Conservation (phyloP, 768 basidiomycete genomes). For the Neoboletus subvelutipes region DNA sequence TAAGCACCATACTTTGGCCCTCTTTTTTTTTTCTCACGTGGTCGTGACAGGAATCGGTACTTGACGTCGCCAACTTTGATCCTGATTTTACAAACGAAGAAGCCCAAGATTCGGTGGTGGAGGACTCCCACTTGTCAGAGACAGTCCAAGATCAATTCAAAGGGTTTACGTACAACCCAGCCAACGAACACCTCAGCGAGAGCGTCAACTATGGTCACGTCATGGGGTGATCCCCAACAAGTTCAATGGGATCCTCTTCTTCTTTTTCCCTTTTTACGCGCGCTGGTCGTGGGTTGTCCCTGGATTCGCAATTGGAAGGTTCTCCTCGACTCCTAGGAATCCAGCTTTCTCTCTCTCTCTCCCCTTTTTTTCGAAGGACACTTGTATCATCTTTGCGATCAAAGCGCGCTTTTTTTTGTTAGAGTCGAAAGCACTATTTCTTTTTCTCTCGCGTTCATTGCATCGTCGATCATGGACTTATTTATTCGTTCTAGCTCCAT, state of each 20-base stretch:
- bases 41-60: constrained; percentile 69
- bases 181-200: constrained; percentile 81
- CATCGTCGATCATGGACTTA: constrained; percentile 22
- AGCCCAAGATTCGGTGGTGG: constrained; percentile 93
- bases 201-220: constrained; percentile 63
- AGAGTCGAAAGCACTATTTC: not conserved
- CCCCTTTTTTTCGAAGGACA: not conserved
- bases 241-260: not conserved
- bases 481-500: constrained; percentile 4
- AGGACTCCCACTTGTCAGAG: constrained; percentile 87
- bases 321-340: not conserved
- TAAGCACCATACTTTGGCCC: constrained; percentile 36
- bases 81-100: constrained; percentile 96
- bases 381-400: constrained; percentile 9
- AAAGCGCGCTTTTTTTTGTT: not conserved
- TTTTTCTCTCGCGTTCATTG: not conserved
- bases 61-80: constrained; percentile 97
- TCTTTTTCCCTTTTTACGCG: not conserved
- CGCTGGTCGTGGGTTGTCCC: constrained; percentile 23
- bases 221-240: constrained; percentile 28
- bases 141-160: constrained; percentile 96
- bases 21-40: constrained; percentile 1
- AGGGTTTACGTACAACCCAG: constrained; percentile 87
- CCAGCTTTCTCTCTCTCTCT: not conserved
- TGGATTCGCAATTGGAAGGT: not conserved